Evolutionary conservation across 345 rosid genomes (phyloP), one percentile per base, ranked within the genome.

Genomic region (Eucalyptus regnans): DNA sequence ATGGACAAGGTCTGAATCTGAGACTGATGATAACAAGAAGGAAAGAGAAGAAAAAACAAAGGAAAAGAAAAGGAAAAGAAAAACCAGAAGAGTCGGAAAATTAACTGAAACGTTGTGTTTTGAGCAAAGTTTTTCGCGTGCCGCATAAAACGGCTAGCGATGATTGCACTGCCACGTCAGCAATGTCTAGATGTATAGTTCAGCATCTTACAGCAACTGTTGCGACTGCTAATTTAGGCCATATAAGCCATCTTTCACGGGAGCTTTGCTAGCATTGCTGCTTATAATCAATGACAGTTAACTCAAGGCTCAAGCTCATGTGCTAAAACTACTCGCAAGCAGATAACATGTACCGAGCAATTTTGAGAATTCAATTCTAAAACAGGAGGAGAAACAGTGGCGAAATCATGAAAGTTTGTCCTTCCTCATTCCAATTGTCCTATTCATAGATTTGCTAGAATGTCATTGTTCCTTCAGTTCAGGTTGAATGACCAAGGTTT

Each of bases 131-230:
- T 56, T 56, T 56, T 56, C 1, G 1, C 0, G 62, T 4, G 12
- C 29, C 1, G 1, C 0, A 9, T 56, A 56, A 56, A 56, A 23
- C 4, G 5, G 27, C 27, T 56, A 56, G 29, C 0, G 1, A 52
- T 52, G 23, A 56, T 8, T 56, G 27, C 3, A 9, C 1, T 1
- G 1, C 6, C 12, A 23, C 12, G 1, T 56, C 0, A 8, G 62
- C 12, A 22, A 33, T 6, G 13, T 41, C 46, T 37, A 50, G 54
- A 37, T 31, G 31, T 20, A 33, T 43, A 41, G 79, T 51, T 9
- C 15, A 20, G 50, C 60, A 9, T 25, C 76, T 51, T 56, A 31
- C 16, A 11, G 83, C 46, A 18, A 37, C 27, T 37, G 5, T 18
- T 37, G 81, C 5, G 0, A 18, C 14, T 18, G 6, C 81, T 2